Evolutionary conservation across 345 rosid species (phyloP), one percentile per base, ranked within the genome.

Genomic region (Erucastrum elatum): DNA sequence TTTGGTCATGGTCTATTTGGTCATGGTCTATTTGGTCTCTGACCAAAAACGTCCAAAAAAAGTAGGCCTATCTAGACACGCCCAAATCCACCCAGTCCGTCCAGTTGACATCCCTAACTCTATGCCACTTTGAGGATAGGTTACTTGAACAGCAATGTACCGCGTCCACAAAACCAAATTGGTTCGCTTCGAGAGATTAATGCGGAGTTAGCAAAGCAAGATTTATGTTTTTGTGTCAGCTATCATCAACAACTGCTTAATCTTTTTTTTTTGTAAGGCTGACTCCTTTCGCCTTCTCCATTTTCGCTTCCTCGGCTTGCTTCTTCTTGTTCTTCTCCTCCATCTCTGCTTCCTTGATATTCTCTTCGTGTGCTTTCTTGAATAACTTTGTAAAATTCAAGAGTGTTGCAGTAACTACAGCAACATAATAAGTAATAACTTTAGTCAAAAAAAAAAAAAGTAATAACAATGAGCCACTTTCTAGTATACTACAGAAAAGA

Each of bases 281-380:
- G 56, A 13, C 8, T n/a, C 21, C 58, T 51, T 51, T 51, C 8
- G 16, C 58, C 21, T 51, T 51, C 58, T 51, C 17, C 21, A 51
- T n/a, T 51, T n/a, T 5, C 8, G 21, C 58, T 51, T 13, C 58
- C 58, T 51, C n/a, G 8, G 21, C 21, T 51, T 51, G 5, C 16
- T 12, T 46, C 55, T 49, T 49, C 17, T 51, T 17, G 25, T 46
- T 5, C 16, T 11, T 44, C 53, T 51, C 17, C 58, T 51, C 58
- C 58, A 15, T 2, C 3, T 51, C 58, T 6, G 86, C 94, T 86
- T 89, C 92, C 75, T 95, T 90, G 72, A 83, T 2, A 77, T 93
- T 95, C 83, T 93, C 99, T 68, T 95, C 97, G 51, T 93, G 98
- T 61, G 99, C 96, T 87, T 84, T 91, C 70, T 92, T 90, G 55